Evolutionary conservation across 2,329 filamentous ascomycete genomes (phyloP).

Genomic region (Diaporthe humulicola): DNA sequence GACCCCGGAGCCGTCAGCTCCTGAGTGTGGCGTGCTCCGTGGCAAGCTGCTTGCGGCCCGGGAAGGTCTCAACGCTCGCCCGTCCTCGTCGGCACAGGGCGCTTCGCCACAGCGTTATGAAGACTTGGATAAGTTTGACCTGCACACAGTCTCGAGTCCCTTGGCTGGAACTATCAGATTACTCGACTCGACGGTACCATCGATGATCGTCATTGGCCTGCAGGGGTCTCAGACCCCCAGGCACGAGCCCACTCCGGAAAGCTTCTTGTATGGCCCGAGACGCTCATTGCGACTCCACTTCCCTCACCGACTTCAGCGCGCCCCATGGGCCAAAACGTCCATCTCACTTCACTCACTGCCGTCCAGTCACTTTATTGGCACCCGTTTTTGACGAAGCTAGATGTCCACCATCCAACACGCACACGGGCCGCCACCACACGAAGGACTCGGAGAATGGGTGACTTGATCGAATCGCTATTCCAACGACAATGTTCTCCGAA

Average conservation of each 20-base stretch:
- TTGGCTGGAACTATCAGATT: not conserved
- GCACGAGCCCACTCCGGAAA: conserved; percentile 29
- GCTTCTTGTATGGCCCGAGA: conserved; percentile 29
- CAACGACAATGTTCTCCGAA: conserved; percentile 33
- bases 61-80: not conserved
- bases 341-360: conserved; percentile 15
- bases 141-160: not conserved
- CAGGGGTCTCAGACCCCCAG: conserved; percentile 24
- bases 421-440: conserved; percentile 28
- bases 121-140: not conserved
- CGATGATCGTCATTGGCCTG: conserved; percentile 24
- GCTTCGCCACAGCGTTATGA: not conserved
- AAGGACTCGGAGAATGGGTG: conserved; percentile 38
- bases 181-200: not conserved
- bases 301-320: conserved; percentile 31
- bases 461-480: conserved; percentile 35
- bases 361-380: conserved; percentile 24
- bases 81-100: not conserved
- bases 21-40: not conserved
- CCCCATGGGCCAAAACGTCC: conserved; percentile 22
- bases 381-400: conserved; percentile 18
- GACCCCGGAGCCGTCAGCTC: conserved; percentile 2
- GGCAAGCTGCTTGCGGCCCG: conserved; percentile 5
- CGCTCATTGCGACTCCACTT: conserved; percentile 32
- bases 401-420: conserved; percentile 31